Evolutionary conservation across 352 stramenopile species (phyloP), one percentile per base, ranked within the genome.

Genomic region (Globisporangium recalcitrans): DNA sequence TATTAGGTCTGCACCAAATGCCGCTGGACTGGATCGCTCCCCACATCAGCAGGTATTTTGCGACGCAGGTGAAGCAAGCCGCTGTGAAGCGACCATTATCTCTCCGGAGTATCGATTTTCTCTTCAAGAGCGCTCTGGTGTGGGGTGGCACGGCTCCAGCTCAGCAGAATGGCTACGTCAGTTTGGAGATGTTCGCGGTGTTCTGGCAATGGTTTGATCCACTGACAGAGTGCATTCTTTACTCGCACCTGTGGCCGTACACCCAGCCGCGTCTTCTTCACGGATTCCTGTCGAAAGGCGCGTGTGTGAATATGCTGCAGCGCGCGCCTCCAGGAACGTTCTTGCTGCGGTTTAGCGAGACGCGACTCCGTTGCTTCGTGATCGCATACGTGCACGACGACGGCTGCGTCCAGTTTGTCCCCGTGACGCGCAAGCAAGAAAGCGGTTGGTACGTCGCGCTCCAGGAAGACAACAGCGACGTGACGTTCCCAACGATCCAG

Each of bases 251-350:
- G 11, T 93, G 82, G 85, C 53, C 70, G 13, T 83, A 79, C 66
- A 93, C 82, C 14, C 79, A 93, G 44, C 81, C 84, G n/a, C 76
- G 81, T 0, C 71, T 95, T 26, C 69, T 95, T 21, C 84, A 92
- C 58, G 84, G 84, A 27, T 92, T 95, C 49, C 63, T 93, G 9
- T 93, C 84, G 54, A 93, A 95, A 63, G 81, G 81, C n/a, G 67
- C 81, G 4, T 90, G 79, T 13, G 74, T 89, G 7, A 81, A 78
- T 29, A 95, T 92, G 81, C 71, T 95, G 0, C 67, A 87, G 67
- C 69, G 70, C 22, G 81, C 80, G 1, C 79, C 80, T 9, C 70
- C 82, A 8, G 86, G 86, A 0, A 93, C 84, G 11, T 95, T 93
- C 52, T 60, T 95, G 32, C 22, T 95, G 38, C 77, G 84, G 10